Evolutionary conservation across 1,284 basidiomycete genomes (phyloP).

Genomic region (Irpex sp.): DNA sequence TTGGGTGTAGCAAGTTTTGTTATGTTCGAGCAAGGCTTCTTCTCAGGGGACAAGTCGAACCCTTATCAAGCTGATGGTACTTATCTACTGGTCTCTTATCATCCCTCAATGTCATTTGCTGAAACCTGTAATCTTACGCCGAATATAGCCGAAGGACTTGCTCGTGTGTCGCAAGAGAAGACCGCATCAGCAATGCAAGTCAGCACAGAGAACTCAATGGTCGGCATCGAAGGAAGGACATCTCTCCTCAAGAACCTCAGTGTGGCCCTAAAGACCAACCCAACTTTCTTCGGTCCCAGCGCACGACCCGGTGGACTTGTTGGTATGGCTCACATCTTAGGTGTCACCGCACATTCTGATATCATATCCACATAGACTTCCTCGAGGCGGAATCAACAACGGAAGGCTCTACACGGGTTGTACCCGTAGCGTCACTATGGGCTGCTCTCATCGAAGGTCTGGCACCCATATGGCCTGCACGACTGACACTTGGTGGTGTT

Average conservation of each 20-base stretch:
- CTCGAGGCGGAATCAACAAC: constrained; percentile 53
- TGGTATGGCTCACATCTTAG: constrained; percentile 39
- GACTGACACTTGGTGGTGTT: constrained; percentile 61
- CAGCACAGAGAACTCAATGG: constrained; percentile 76
- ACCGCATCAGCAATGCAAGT: constrained; percentile 83
- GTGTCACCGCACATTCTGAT: background rate
- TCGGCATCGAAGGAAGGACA: constrained; percentile 85
- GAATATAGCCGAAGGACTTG: constrained; percentile 64
- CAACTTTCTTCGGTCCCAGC: constrained; percentile 66
- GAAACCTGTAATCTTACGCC: background rate
- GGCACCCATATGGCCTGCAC: constrained; percentile 86
- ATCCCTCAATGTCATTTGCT: background rate
- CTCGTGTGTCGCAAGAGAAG: constrained; percentile 57
- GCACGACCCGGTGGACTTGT: constrained; percentile 82
- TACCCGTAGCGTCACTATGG: constrained; percentile 78
- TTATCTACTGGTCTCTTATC: constrained; percentile 5
- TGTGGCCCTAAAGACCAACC: constrained; percentile 60
- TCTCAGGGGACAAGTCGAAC: constrained; percentile 64
- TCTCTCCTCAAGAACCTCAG: constrained; percentile 73
- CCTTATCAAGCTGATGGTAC: constrained; percentile 79
- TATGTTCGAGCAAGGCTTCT: constrained; percentile 85
- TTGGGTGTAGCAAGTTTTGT: constrained; percentile 89
- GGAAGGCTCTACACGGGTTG: constrained; percentile 35
- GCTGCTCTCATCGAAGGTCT: constrained; percentile 79
- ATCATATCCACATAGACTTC: constrained; percentile 49